Evolutionary conservation across 2,329 filamentous ascomycete genomes (phyloP).

Genomic region (Exophiala dermatitidis): DNA sequence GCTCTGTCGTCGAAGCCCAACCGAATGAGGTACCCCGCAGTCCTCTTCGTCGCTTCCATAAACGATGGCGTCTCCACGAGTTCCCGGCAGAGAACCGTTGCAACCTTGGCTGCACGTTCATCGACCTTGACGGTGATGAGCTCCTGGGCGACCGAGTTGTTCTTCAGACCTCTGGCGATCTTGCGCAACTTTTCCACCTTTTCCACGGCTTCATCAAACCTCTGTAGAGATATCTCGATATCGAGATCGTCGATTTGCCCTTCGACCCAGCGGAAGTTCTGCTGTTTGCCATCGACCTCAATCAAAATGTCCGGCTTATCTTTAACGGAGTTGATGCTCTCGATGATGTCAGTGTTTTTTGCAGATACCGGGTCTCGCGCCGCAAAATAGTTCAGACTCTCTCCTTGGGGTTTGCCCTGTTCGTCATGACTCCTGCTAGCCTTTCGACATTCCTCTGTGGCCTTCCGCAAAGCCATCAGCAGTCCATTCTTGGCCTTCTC

Average conservation of each 20-base stretch:
- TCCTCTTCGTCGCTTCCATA: constrained; percentile 66
- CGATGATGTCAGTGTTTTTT: constrained; percentile 72
- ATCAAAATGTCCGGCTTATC: constrained; percentile 70
- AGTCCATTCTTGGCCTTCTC: constrained; percentile 71
- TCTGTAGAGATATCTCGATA: constrained; percentile 87
- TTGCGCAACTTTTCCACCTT: constrained; percentile 78
- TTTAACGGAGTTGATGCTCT: constrained; percentile 68
- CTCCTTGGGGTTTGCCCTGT: constrained; percentile 72
- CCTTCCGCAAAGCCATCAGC: constrained; percentile 83
- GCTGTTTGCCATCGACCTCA: constrained; percentile 92
- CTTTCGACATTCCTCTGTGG: constrained; percentile 84
- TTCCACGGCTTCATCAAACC: constrained; percentile 75
- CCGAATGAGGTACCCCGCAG: constrained; percentile 75
- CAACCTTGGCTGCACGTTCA: constrained; percentile 71
- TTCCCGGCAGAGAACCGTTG: constrained; percentile 66
- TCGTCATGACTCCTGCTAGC: constrained; percentile 79
- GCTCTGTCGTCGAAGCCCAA: constrained; percentile 88
- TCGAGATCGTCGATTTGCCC: constrained; percentile 91
- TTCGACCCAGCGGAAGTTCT: constrained; percentile 93
- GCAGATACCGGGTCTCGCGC: constrained; percentile 68
- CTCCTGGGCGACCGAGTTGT: constrained; percentile 79
- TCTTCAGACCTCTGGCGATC: constrained; percentile 71
- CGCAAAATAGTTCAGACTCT: constrained; percentile 73
- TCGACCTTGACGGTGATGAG: constrained; percentile 89
- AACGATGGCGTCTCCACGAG: constrained; percentile 72